Percentiles rank a stretch among this genome's conserved stretches.
These are phyloP conservation scores for Wickerhamiella hasegawae DNA, from an alignment of 805 yeast genomes.

Conservation along the genomic window DNA sequence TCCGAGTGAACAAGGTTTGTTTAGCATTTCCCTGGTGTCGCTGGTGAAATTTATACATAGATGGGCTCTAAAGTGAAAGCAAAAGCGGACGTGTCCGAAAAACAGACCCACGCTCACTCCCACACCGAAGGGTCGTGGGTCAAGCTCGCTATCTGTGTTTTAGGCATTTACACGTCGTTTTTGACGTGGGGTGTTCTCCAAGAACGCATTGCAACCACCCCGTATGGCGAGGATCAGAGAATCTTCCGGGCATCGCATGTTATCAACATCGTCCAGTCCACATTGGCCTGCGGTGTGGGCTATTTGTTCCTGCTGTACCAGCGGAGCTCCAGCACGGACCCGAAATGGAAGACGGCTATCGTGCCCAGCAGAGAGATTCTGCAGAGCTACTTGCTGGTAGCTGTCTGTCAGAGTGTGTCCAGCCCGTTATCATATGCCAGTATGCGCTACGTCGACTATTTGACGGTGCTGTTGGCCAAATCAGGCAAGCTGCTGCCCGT, in stretches of 20 bases:
- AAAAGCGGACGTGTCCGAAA: too few species aligned
- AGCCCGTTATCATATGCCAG: constrained; percentile 73
- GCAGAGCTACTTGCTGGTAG: constrained; percentile 18
- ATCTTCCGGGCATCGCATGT: constrained; percentile 63
- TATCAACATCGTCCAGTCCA: constrained; percentile 60
- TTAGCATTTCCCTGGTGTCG: too few species aligned
- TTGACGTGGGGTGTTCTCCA: constrained; percentile 86
- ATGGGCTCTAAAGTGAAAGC: too few species aligned
- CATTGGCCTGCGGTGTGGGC: constrained; percentile 59
- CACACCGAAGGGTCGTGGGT: too few species aligned
- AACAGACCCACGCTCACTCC: too few species aligned
- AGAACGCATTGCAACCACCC: constrained; percentile 66
- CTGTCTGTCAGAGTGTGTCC: constrained; percentile 54
- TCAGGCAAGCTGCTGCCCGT: constrained; percentile 91
- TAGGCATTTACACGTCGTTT: constrained; percentile 75
- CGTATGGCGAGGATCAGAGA: constrained; percentile 42
- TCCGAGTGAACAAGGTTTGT: too few species aligned
- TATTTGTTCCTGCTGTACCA: constrained; percentile 31
- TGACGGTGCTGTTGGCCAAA: constrained; percentile 74
- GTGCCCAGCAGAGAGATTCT: constrained; percentile 11
- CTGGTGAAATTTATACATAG: too few species aligned
- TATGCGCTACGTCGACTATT: constrained; percentile 66
- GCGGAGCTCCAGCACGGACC: constrained; percentile 1
- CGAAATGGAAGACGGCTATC: not conserved
- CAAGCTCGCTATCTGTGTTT: constrained; percentile 20